Evolutionary conservation across 768 basidiomycete genomes (phyloP).

Genomic region (Cubamyces lactineus): DNA sequence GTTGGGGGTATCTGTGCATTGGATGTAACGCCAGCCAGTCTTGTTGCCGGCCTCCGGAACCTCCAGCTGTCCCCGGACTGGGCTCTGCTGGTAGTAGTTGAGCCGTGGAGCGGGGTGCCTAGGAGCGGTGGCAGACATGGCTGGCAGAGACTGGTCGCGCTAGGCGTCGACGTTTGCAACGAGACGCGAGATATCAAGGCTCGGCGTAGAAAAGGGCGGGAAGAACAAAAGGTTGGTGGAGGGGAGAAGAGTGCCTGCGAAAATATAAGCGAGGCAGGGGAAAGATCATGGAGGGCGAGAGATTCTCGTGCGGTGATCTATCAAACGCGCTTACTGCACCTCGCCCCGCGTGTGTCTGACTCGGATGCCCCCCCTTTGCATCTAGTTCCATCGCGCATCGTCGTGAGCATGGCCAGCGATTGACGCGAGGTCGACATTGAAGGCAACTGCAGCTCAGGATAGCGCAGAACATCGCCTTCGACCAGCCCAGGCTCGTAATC

Average conservation of each 20-base stretch:
- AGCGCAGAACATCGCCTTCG: background rate
- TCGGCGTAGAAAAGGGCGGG: slow-evolving; percentile 27
- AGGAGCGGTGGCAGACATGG: slow-evolving; percentile 16
- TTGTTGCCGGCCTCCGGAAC: slow-evolving; percentile 54
- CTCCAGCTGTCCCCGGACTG: slow-evolving; percentile 77
- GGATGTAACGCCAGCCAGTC: slow-evolving; percentile 72
- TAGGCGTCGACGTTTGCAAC: background rate
- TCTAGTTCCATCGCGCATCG: background rate
- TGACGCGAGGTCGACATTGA: slow-evolving; percentile 13
- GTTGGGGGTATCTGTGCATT: slow-evolving; percentile 76
- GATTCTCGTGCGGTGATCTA: slow-evolving; percentile 20
- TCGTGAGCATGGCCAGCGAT: background rate
- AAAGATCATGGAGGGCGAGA: slow-evolving; percentile 8
- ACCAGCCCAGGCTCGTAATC: background rate
- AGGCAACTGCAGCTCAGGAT: slow-evolving; percentile 21
- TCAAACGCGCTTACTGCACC: slow-evolving; percentile 14
- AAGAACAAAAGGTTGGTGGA: slow-evolving; percentile 19
- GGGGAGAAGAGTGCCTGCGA: slow-evolving; percentile 21
- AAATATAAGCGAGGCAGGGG: slow-evolving; percentile 30
- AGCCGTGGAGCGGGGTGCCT: slow-evolving; percentile 33
- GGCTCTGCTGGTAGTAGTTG: slow-evolving; percentile 63
- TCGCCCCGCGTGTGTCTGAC: background rate
- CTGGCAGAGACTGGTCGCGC: slow-evolving; percentile 8
- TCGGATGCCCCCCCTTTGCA: background rate
- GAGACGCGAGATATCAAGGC: background rate